Conservation (phyloP, 768 basidiomycete species). For the Lepiota brunneoincarnata region DNA sequence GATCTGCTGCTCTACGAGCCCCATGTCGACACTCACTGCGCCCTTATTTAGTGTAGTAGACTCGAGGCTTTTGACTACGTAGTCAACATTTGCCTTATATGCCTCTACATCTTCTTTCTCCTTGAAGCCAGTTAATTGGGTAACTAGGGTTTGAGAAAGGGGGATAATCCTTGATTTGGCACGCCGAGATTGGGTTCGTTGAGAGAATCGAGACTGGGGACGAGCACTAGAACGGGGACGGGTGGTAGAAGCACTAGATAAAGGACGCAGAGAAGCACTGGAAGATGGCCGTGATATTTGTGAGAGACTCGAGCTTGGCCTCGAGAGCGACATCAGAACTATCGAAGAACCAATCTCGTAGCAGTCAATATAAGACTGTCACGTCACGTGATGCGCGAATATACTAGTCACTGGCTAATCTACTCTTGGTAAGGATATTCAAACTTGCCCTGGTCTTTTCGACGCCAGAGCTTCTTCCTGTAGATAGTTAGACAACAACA, state of each 20-base stretch:
- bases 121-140: constrained; percentile 50
- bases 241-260: constrained; percentile 28
- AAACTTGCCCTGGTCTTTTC: constrained; percentile 83
- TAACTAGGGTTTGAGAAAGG: constrained; percentile 50
- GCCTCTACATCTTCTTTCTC: constrained; percentile 36
- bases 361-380: too few species aligned
- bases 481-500: constrained; percentile 7
- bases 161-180: constrained; percentile 55
- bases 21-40: constrained; percentile 54
- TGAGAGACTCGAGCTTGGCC: constrained; percentile 47
- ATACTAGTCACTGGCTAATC: not conserved
- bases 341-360: constrained; percentile 4
- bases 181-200: constrained; percentile 48
- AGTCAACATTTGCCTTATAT: constrained; percentile 50
- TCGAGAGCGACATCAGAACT: constrained; percentile 19
- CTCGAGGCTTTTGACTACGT: constrained; percentile 59
- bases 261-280: constrained; percentile 28
- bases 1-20: constrained; percentile 52
- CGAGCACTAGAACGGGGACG: constrained; percentile 18
- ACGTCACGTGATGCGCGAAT: too few species aligned
- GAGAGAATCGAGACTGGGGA: constrained; percentile 40
- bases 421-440: constrained; percentile 87
- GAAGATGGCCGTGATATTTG: constrained; percentile 35
- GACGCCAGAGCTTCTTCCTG: constrained; percentile 90
- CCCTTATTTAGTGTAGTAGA: constrained; percentile 51